Conservation (phyloP, 148 eudicot species). For the Silene uniflora region DNA sequence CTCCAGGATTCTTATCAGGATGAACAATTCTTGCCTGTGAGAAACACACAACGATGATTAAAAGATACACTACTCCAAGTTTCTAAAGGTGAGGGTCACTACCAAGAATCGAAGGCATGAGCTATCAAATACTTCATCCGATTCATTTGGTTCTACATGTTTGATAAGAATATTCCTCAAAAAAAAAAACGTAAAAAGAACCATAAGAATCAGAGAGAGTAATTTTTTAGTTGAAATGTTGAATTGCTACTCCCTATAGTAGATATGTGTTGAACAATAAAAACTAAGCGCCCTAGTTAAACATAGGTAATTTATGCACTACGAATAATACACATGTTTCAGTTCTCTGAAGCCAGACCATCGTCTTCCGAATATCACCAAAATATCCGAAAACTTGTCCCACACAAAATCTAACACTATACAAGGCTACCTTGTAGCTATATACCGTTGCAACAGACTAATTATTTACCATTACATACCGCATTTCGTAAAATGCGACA, state of each 20-base stretch:
- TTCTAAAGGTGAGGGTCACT: neutral
- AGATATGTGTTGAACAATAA: too few species aligned
- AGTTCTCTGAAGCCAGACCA: neutral
- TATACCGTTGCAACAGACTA: too few species aligned
- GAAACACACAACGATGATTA: neutral
- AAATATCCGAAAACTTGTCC: neutral
- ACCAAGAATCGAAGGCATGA: neutral
- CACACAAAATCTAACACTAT: neutral
- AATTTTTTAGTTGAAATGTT: too few species aligned
- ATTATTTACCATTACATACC: too few species aligned
- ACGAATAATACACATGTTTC: neutral
- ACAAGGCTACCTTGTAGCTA: neutral
- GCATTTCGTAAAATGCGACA: too few species aligned
- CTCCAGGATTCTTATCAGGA: slow-evolving; percentile 94
- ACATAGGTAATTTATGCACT: neutral
- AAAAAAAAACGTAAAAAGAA: too few species aligned
- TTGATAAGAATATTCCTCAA: too few species aligned
- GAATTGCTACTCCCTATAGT: too few species aligned
- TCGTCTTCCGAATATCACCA: slow-evolving; percentile 3
- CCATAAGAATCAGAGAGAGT: too few species aligned
- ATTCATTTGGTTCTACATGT: too few species aligned
- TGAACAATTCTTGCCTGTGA: slow-evolving; percentile 82
- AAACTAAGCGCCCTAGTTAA: too few species aligned
- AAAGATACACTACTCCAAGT: neutral
- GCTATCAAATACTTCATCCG: neutral